These are phyloP conservation scores for Chlamydomonas sp. DNA, from an alignment of 139 green algal species.

Conservation along the genomic window DNA sequence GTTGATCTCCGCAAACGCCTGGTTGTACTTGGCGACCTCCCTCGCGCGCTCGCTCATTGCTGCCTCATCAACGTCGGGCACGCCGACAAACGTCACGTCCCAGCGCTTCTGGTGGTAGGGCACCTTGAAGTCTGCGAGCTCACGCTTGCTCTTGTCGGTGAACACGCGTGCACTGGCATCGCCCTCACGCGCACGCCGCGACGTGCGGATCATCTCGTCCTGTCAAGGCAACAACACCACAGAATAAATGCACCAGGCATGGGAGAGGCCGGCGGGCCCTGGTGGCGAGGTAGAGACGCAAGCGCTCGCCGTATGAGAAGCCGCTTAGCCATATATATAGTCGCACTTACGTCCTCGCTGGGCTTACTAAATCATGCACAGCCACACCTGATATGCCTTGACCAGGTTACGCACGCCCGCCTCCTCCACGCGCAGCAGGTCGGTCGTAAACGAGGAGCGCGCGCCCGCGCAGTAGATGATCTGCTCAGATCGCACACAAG, in stretches of 20 bases:
- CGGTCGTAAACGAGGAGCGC: conserved; percentile 47
- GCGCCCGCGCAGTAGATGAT: conserved; percentile 69
- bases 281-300: not conserved
- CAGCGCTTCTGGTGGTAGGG: conserved; percentile 40
- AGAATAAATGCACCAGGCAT: no score
- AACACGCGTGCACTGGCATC: no score
- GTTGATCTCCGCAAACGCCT: conserved; percentile 39
- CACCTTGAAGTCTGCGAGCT: conserved; percentile 47
- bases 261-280: no score
- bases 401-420: conserved; percentile 54
- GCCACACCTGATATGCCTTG: conserved; percentile 55
- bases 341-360: no score
- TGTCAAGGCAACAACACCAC: no score
- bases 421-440: conserved; percentile 67
- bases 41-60: conserved; percentile 1
- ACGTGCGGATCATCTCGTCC: conserved; percentile 5
- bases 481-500: no score
- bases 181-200: no score
- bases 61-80: conserved; percentile 13
- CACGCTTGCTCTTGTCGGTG: conserved; percentile 24
- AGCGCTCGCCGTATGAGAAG: not conserved
- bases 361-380: no score
- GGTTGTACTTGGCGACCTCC: conserved; percentile 18
- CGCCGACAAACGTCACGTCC: conserved; percentile 44
- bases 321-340: not conserved